Evolutionary conservation across 1,139 yeast genomes (phyloP), one percentile per base, ranked within the genome.

Genomic region (Kodamaea plutei): DNA sequence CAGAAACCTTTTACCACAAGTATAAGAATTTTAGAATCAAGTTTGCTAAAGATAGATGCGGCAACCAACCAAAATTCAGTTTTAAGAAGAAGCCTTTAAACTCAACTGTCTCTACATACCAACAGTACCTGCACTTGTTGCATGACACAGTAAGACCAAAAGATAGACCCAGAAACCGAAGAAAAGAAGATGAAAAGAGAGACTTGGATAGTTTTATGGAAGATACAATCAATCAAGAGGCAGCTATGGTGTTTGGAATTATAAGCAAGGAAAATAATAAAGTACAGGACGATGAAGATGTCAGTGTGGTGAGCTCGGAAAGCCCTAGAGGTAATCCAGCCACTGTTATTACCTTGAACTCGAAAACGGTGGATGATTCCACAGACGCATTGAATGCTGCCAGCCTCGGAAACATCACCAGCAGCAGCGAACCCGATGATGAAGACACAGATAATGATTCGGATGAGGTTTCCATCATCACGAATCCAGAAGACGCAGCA

Each of bases 11-110:
- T 26, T 43, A 43, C 31, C 14, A 37, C 21, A 42, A 33, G 28
- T 44, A 45, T 31, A 62, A 70, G 17, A 66, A 66, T 34, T 76
- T 82, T 40, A 83, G 82, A 48, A 61, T 68, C 33, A 64, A 66
- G 37, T 68, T 64, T 45, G 74, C 68, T 11, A 68, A 68, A 46
- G 74, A 68, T 41, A 49, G 74, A 37, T 68, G 74, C 48, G 74
- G 71, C 2, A 65, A 65, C 38, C 69, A 69, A 4, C 70, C 73
- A 11, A 67, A 64, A 31, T 64, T 64, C 45, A 62, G 59, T 40
- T 66, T 56, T 51, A 63, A 54, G 43, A 63, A 65, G 43, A 58
- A 57, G 30, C 39, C 47, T 5, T 17, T 17, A 7, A 40, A 35
- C 16, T 28, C 33, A 26, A 30, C 34, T 14, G 40, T 45, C 5